Conservation (phyloP, 345 rosid genomes). For the Stellera chamaejasme region DNA sequence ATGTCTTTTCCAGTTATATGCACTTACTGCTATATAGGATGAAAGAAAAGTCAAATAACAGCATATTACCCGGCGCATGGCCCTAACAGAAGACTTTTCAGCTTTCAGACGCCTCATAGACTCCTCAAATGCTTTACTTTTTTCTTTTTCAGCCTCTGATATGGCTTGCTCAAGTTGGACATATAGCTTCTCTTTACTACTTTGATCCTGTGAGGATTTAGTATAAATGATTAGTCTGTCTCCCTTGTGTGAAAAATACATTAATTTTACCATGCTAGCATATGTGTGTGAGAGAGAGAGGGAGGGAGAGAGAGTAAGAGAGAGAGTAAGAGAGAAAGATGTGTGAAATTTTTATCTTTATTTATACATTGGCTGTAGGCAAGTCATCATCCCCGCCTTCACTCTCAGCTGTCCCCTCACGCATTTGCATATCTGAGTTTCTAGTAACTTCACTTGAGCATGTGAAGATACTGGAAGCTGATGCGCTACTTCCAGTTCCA, state of each 20-base stretch:
- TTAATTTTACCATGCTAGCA: not conserved
- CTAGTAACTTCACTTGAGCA: not conserved
- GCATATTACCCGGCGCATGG: slow-evolving; percentile 12
- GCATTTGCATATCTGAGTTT: not conserved
- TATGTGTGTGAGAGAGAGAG: not conserved
- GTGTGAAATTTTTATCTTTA: not conserved
- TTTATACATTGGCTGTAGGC: not conserved
- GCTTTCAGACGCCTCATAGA: slow-evolving; percentile 16
- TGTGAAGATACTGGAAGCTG: slow-evolving; percentile 9
- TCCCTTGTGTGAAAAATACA: not conserved
- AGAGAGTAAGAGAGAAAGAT: not conserved
- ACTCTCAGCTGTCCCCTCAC: slow-evolving; percentile 12
- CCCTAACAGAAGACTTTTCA: slow-evolving; percentile 13
- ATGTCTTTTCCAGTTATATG: not conserved
- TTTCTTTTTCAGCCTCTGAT: slow-evolving; percentile 14
- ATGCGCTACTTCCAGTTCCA: not conserved
- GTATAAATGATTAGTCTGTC: slow-evolving; percentile 7
- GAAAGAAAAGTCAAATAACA: not conserved
- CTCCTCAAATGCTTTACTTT: slow-evolving; percentile 21
- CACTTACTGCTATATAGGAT: not conserved
- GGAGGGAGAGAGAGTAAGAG: not conserved
- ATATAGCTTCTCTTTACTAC: slow-evolving; percentile 1
- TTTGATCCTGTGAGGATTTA: slow-evolving; percentile 17
- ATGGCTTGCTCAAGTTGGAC: slow-evolving; percentile 11
- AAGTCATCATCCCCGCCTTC: slow-evolving; percentile 10